Conservation (phyloP, 352 stramenopile genomes). For the Phytopythium delawarense region DNA sequence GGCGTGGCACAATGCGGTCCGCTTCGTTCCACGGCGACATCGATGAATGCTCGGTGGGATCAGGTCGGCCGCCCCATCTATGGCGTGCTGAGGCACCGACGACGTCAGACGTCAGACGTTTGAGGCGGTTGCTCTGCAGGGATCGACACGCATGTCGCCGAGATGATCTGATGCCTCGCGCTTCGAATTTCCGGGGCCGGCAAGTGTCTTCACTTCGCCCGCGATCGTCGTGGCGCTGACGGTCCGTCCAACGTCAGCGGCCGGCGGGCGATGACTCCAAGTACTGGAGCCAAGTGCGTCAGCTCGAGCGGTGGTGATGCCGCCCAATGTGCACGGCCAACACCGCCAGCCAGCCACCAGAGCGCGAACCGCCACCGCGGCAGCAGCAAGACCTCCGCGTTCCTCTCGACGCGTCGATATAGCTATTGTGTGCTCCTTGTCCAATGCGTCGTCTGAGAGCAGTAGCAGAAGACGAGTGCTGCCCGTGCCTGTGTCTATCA, state of each 20-base stretch:
- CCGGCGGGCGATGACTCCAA: background rate
- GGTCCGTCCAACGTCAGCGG: background rate
- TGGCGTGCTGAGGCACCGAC: background rate
- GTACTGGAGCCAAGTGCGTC: no score
- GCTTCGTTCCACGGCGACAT: background rate
- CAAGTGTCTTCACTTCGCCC: background rate
- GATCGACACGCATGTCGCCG: background rate
- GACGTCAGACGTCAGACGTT: background rate
- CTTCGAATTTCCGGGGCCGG: background rate
- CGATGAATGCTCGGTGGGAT: background rate
- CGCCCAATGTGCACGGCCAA: no score
- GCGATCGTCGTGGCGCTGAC: background rate
- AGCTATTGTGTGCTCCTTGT: no score
- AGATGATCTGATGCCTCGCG: background rate
- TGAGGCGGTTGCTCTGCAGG: background rate
- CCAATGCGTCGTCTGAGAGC: no score
- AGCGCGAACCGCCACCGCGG: no score
- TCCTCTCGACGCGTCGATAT: no score
- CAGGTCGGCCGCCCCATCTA: background rate
- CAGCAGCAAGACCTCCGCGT: no score
- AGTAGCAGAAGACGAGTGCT: no score
- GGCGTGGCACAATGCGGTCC: background rate
- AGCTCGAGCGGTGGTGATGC: no score
- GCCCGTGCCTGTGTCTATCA: no score
- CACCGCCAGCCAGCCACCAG: no score